Percentiles rank a stretch among this genome's conserved stretches.
Conservation (phyloP, 2,329 filamentous ascomycete genomes). For the Sordariomycetes sp. region DNA sequence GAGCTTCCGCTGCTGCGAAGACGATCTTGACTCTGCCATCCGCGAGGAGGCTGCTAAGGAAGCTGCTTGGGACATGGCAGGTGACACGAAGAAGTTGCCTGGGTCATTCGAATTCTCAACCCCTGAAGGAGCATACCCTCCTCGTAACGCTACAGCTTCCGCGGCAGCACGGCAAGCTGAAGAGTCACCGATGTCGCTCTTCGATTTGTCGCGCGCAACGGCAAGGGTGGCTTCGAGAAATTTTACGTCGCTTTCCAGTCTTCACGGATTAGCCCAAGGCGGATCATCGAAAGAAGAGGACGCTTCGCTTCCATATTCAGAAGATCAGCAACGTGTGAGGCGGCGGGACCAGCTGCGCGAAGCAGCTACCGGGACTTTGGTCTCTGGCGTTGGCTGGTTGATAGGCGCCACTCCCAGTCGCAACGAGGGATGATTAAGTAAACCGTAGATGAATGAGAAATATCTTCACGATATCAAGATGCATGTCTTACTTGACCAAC, state of each 20-base stretch:
- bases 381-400: slow-evolving; percentile 59
- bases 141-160: slow-evolving; percentile 23
- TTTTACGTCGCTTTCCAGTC: slow-evolving; percentile 43
- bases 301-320: slow-evolving; percentile 14
- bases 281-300: slow-evolving; percentile 5
- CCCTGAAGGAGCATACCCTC: slow-evolving; percentile 12
- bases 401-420: slow-evolving; percentile 41
- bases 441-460: too few species aligned
- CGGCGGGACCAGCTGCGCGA: slow-evolving; percentile 66
- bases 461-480: too few species aligned
- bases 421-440: slow-evolving; percentile 17
- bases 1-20: slow-evolving; percentile 68
- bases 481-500: too few species aligned
- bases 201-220: slow-evolving; percentile 54
- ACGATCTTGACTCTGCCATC: slow-evolving; percentile 61
- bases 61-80: slow-evolving; percentile 59
- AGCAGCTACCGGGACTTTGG: slow-evolving; percentile 57
- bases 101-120: slow-evolving; percentile 37
- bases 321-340: slow-evolving; percentile 36
- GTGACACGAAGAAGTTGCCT: slow-evolving; percentile 48
- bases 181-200: slow-evolving; percentile 55
- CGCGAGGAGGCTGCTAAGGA: slow-evolving; percentile 60
- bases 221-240: slow-evolving; percentile 50
- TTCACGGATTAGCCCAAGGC: slow-evolving; percentile 25
- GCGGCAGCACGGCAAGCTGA: slow-evolving; percentile 28